Evolutionary conservation across 306 rosid species (phyloP), one percentile per base, ranked within the genome.

Genomic region (Myrica gale): DNA sequence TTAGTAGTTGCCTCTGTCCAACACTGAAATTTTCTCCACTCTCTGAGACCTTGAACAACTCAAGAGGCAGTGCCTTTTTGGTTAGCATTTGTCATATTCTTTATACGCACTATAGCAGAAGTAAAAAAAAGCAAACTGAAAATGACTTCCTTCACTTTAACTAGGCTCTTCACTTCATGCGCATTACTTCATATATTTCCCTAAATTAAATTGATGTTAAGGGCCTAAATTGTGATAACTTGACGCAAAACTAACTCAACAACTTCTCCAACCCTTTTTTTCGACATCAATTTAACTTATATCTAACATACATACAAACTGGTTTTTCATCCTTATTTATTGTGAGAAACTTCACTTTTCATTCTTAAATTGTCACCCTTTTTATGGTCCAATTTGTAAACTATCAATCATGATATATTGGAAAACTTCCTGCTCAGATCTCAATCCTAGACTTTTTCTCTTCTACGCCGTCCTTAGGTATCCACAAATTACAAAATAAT

Each of bases 11-110:
- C 82, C 96, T 83, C 82, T 91, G 97, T 75, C 98, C 98, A 79
- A 91, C 97, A 65, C 97, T 93, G 85, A 88, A 93, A 76, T 93
- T 93, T 69, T 93, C 97, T 23, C 98, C 98, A 56, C 93, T 91
- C 82, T 93, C 98, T 0, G 82, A 88, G 47, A 91, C 96, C 98
- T 93, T 87, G 21, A 76, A 78, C 69, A 69, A 67, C 50, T 55
- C 15, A 79, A 73, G 71, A 78, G n/a, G 67, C 23, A 60, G 68
- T 63, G 23, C 56, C 43, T 50, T 71, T 47, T 50, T 56, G 46
- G 32, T 26, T 63, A 69, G 66, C 17, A 50, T 32, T 19, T 66
- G 56, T 61, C 65, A 68, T n/a, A 19, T 41, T 10, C 45, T 77
- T 26, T 19, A 46, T 66, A 72, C 32, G 7, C 45, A 78, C 45